Evolutionary conservation across 176 grass and related monocot species (phyloP), one percentile per base, ranked within the genome.

Genomic region (Hyparrhenia diplandra): DNA sequence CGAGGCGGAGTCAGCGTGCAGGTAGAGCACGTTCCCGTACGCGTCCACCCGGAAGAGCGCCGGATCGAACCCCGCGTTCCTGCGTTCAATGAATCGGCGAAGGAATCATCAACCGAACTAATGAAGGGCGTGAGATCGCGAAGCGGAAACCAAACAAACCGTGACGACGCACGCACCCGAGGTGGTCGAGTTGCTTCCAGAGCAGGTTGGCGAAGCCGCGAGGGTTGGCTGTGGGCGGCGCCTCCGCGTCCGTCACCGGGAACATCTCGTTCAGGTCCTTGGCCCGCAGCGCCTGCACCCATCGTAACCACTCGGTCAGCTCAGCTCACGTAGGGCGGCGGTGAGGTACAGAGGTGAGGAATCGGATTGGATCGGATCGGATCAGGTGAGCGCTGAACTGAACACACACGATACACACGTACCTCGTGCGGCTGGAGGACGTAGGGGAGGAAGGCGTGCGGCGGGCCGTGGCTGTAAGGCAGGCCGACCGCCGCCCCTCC

Each of bases 171-270:
- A 30, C 73, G 62, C 65, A 94, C 89, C 96, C 90, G 77, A 99
- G 88, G 83, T 99, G 92, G 57, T 99, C 88, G 42, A 99, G 90
- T 84, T 93, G 96, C 88, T 95, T 99, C 96, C 96, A 99, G 54
- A 99, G 78, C n/a, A 95, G 92, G 86, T 90, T 99, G 73, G 90
- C 87, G 69, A 80, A 99, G 32, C 96, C 96, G 36, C 88, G 86
- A 17, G 90, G 90, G 57, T 99, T 99, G 45, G 86, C 64, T 24
- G 88, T 85, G 70, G 92, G 87, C 71, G 41, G 29, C 13, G 96
- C 96, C 21, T 88, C 96, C 45, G 88, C 72, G 80, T 95, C 92
- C 11, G 68, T 13, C 71, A 99, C 87, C 7, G 88, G 92, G 82
- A 99, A 95, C 88, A 86, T 93, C 62, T 95, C 85, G 82, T 90